These are phyloP conservation scores for Suillus sp. DNA, from an alignment of 768 basidiomycete genomes.

Conservation along the genomic window DNA sequence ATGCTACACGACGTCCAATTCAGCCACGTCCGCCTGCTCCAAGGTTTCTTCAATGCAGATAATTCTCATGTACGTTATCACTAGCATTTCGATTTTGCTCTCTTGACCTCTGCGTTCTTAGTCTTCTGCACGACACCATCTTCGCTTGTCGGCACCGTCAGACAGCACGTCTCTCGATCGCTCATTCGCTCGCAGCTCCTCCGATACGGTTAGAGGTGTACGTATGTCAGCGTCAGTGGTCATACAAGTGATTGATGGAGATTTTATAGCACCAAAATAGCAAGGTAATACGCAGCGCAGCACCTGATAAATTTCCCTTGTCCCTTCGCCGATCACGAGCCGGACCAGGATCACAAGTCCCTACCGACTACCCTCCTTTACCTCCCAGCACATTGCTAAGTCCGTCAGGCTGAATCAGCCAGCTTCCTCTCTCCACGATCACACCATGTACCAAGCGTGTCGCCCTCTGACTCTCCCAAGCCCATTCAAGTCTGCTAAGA, in stretches of 20 bases:
- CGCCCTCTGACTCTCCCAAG: slow-evolving; percentile 38
- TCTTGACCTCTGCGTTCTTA: too few species aligned
- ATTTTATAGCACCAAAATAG: slow-evolving; percentile 22
- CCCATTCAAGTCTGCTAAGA: slow-evolving; percentile 34
- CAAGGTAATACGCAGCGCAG: slow-evolving; percentile 23
- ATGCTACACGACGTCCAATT: too few species aligned
- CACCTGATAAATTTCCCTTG: slow-evolving; percentile 4
- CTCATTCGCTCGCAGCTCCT: too few species aligned
- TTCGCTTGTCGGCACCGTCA: too few species aligned
- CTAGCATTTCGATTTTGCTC: too few species aligned
- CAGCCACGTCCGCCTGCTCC: too few species aligned
- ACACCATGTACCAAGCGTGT: slow-evolving; percentile 34
- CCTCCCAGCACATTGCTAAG: slow-evolving; percentile 49
- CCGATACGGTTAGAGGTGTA: slow-evolving; percentile 27
- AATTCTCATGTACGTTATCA: too few species aligned
- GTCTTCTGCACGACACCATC: too few species aligned
- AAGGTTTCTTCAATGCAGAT: too few species aligned
- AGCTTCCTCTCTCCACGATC: slow-evolving; percentile 32
- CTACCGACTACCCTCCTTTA: slow-evolving; percentile 59
- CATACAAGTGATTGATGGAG: slow-evolving; percentile 1
- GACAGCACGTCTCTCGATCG: too few species aligned
- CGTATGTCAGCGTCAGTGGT: not conserved
- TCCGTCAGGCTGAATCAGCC: slow-evolving; percentile 32
- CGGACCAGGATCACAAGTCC: slow-evolving; percentile 26
- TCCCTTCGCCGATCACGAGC: too few species aligned